Conservation (phyloP, 1,139 yeast genomes). For the Scheffersomyces quercinus region DNA sequence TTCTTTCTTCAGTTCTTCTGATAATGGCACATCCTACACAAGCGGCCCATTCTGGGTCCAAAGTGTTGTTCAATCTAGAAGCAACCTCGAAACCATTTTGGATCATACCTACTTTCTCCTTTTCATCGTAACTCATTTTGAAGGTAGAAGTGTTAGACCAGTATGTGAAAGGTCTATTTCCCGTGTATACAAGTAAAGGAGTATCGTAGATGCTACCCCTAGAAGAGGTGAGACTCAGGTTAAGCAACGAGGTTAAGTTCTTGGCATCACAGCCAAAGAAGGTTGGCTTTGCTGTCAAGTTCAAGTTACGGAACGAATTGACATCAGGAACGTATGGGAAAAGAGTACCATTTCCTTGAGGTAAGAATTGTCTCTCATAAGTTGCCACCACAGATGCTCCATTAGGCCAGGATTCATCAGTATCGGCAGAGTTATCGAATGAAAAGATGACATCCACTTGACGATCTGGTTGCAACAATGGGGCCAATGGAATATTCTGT, state of each 20-base stretch:
- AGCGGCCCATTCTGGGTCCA: constrained; percentile 39
- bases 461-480: constrained; percentile 26
- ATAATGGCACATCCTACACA: constrained; percentile 48
- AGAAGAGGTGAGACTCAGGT: constrained; percentile 8
- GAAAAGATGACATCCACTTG: constrained; percentile 30
- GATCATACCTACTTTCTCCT: constrained; percentile 38
- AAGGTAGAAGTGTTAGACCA: constrained; percentile 39
- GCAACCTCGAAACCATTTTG: constrained; percentile 37
- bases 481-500: constrained; percentile 31
- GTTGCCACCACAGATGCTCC: constrained; percentile 36
- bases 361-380: constrained; percentile 30
- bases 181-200: constrained; percentile 40
- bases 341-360: constrained; percentile 25
- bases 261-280: constrained; percentile 47
- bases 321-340: constrained; percentile 42
- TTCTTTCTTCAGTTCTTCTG: constrained; percentile 44
- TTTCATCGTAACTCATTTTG: constrained; percentile 33
- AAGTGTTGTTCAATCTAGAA: constrained; percentile 28
- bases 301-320: constrained; percentile 31
- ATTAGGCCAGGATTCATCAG: constrained; percentile 31
- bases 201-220: constrained; percentile 21
- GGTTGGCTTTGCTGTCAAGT: constrained; percentile 43
- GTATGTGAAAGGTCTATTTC: constrained; percentile 42
- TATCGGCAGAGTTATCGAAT: constrained; percentile 32
- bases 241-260: constrained; percentile 35